Evolutionary conservation across 164 flowering plant species (phyloP), one percentile per base, ranked within the genome.

Genomic region (Paratinospora sagittata): DNA sequence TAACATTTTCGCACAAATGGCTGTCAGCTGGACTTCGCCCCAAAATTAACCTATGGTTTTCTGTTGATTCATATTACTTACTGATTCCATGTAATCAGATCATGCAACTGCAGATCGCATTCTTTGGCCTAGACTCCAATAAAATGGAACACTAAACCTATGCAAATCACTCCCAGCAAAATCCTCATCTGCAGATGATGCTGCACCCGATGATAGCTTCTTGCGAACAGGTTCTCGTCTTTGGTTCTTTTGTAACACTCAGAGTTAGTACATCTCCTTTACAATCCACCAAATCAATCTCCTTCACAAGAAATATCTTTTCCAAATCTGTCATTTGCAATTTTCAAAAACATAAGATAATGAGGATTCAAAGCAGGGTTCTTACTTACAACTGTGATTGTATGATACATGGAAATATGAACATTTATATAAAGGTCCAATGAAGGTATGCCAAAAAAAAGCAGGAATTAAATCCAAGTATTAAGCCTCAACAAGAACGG

Each of bases 181-280:
- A 78, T 89, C 93, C 83, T 90, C 98, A 80, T 93, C 97, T 0
- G 77, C 33, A 6, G 93, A 91, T 13, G 84, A 90, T 76, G n/a
- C 86, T 90, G n/a, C 98, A 68, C 84, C 81, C 71, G n/a, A n/a
- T 79, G 74, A 26, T 10, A 89, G 74, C 70, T 82, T 88, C 21
- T 84, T 74, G 88, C 67, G 60, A 85, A 74, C 5, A 80, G 82
- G 26, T 81, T 79, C 27, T 80, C 90, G 70, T 91, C 89, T 75
- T 83, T 90, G 0, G 79, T 63, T 93, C 89, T 85, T 91, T 95
- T n/a, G 93, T 84, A 3, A 88, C 97, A 66, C 85, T 92, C 10
- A 93, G 86, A 0, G 89, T 93, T 36, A 91, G 89, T 27, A 89
- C 77, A 79, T 93, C 98, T 64, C 95, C 98, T 79, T 90, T 88